Percentiles rank a stretch among this genome's conserved stretches.
These are phyloP conservation scores for Microascus cirrosus DNA, from an alignment of 2,329 filamentous ascomycete species.

Conservation along the genomic window DNA sequence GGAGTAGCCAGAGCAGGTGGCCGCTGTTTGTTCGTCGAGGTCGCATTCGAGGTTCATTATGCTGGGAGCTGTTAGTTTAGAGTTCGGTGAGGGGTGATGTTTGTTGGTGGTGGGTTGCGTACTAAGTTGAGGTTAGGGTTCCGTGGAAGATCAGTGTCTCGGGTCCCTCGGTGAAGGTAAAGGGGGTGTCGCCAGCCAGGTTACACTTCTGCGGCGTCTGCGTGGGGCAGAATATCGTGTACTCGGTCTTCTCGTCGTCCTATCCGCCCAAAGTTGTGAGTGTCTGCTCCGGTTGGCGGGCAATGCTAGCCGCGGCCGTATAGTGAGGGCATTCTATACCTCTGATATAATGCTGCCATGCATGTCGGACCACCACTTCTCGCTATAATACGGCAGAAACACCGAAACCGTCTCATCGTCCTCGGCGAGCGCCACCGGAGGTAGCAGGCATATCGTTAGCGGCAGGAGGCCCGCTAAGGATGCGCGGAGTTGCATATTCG, in stretches of 20 bases:
- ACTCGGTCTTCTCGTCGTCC: conserved; percentile 29
- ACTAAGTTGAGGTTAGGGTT: conserved; percentile 30
- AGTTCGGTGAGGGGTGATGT: not conserved
- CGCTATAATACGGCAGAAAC: conserved; percentile 29
- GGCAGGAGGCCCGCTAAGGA: conserved; percentile 2
- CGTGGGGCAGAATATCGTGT: conserved; percentile 36
- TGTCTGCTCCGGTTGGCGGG: no score
- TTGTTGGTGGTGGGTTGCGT: conserved; percentile 10
- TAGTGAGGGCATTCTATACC: conserved; percentile 16
- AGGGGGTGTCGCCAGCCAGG: conserved; percentile 33
- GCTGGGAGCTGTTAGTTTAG: conserved; percentile 14
- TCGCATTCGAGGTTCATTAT: conserved; percentile 31
- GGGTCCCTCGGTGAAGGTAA: conserved; percentile 33
- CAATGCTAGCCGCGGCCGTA: no score
- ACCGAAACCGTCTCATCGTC: conserved; percentile 2
- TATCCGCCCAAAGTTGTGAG: conserved; percentile 10
- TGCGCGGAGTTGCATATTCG: conserved; percentile 4
- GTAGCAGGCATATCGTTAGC: not conserved
- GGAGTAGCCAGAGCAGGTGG: conserved; percentile 36
- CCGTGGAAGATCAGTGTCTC: conserved; percentile 31
- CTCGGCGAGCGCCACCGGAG: not conserved
- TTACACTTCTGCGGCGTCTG: conserved; percentile 27
- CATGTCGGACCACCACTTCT: conserved; percentile 29
- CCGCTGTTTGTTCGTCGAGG: conserved; percentile 27
- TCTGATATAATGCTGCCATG: conserved; percentile 33